Conservation (phyloP, 495 filamentous ascomycete genomes). For the Aspergillus nanangensis region DNA sequence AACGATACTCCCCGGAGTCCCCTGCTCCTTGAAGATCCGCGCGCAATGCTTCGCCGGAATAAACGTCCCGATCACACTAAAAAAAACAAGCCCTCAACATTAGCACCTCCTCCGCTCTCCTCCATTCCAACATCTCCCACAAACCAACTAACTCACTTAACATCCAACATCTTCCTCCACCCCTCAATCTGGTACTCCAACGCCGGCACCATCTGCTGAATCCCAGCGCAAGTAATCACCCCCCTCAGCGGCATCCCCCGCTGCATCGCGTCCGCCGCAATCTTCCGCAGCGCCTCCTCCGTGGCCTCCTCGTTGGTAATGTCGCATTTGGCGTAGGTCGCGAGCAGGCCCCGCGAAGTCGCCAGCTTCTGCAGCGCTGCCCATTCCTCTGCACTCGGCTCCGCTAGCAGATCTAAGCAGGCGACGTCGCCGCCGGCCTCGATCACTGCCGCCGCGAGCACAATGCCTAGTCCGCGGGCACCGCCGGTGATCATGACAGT, state of each 20-base stretch:
- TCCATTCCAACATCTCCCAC: not conserved
- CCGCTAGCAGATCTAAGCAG: conserved; percentile 58
- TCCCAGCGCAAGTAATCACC: conserved; percentile 78
- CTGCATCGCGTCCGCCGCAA: conserved; percentile 46
- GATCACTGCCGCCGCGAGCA: conserved; percentile 57
- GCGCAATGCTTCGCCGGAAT: conserved; percentile 70
- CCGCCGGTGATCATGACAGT: conserved; percentile 71
- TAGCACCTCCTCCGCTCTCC: not conserved
- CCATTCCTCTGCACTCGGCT: conserved; percentile 37
- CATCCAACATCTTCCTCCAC: conserved; percentile 59
- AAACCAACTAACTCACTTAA: conserved; percentile 41
- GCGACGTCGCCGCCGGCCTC: conserved; percentile 64
- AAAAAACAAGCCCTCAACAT: no score
- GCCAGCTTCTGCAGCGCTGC: conserved; percentile 42
- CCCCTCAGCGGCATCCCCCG: conserved; percentile 55
- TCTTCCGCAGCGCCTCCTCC: conserved; percentile 19
- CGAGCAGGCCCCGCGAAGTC: conserved; percentile 40
- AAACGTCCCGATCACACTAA: conserved; percentile 61
- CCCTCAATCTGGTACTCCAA: conserved; percentile 62
- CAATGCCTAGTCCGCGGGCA: conserved; percentile 61
- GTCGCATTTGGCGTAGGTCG: conserved; percentile 50
- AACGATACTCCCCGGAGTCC: conserved; percentile 56
- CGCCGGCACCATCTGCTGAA: conserved; percentile 60
- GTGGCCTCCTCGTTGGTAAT: conserved; percentile 47
- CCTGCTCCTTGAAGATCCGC: conserved; percentile 56